These are phyloP conservation scores for Xerocomus spinulosus DNA, from an alignment of 768 basidiomycete species.

Conservation along the genomic window DNA sequence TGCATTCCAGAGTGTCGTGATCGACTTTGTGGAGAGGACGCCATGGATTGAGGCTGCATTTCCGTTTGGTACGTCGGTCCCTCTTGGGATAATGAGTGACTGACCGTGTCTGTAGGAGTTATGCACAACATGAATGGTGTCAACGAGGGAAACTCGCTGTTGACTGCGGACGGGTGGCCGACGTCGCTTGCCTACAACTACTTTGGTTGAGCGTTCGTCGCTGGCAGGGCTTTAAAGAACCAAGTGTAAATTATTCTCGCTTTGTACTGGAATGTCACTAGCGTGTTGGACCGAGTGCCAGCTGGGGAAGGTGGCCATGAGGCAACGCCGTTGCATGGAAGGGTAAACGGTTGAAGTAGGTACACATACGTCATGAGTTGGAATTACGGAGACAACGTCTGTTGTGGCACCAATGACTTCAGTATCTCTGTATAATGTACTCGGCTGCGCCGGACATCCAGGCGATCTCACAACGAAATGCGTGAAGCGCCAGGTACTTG, in stretches of 20 bases:
- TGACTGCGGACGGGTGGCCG: slow-evolving; percentile 42
- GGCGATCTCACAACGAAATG: slow-evolving; percentile 6
- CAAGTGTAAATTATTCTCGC: background rate
- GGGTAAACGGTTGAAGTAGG: too few relatives aligned
- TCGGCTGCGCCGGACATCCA: slow-evolving; percentile 7
- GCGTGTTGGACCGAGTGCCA: too few relatives aligned
- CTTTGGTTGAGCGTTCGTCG: slow-evolving; percentile 32
- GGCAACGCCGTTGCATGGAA: too few relatives aligned
- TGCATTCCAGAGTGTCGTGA: slow-evolving; percentile 44
- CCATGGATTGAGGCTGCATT: slow-evolving; percentile 39
- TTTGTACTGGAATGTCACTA: background rate
- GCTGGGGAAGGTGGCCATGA: too few relatives aligned
- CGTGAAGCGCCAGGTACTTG: background rate
- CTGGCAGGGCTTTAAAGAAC: background rate
- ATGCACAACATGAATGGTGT: slow-evolving; percentile 57
- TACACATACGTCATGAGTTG: too few relatives aligned
- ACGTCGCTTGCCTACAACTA: slow-evolving; percentile 53
- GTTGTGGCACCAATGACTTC: too few relatives aligned
- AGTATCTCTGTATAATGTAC: too few relatives aligned
- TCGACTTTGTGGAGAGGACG: slow-evolving; percentile 43
- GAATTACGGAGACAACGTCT: too few relatives aligned
- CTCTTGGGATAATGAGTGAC: background rate
- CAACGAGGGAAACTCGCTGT: slow-evolving; percentile 49
- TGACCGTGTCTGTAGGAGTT: slow-evolving; percentile 35
- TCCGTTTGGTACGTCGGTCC: slow-evolving; percentile 53